Base-by-base conservation (phyloP, 768 basidiomycete genomes). In the Holtermannia corniformis region DNA sequence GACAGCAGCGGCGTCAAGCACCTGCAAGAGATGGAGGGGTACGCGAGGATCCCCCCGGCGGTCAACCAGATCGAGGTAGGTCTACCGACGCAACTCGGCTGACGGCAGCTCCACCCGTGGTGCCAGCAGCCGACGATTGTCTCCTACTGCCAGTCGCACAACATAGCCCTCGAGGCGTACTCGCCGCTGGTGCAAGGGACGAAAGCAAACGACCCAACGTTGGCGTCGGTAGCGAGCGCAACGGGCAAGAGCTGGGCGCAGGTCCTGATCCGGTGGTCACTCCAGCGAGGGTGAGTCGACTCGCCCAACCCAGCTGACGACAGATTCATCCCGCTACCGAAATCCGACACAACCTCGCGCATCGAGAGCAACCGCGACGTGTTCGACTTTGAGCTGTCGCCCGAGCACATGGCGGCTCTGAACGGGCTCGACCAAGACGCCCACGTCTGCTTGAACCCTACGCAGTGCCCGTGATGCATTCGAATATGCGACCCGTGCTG, bases 311-410 rank as follows among this genome's bases (percentile, higher is more conserved):
- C 42, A 16, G 19, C 37, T 41, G 13, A 41, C 23, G 25, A 32
- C 54, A 90, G 88, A 3, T 87, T 82, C 63, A 79, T 88, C 0
- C 87, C 87, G 0, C 79, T 96, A 5, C 87, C 88, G 4, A 93
- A 92, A 73, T 87, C 86, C 47, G 79, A 80, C 41, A 84, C 55
- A 4, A 53, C 54, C 44, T 52, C 52, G 21, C 47, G 62, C 7
- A 68, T 65, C 57, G 60, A 63, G 48, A 55, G 55, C 5, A 95
- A 95, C 58, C 73, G 81, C 1, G 70, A 85, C 22, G 66, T 93
- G 0, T 92, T 80, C 56, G 83, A 86, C 62, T 93, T 93, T 60
- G 80, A 80, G 51, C 75, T 96, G 14, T 71, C 66, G 43, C 67
- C 72, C 21, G 82, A 80, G 42, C 88, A 92, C 54, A 80, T 93